A percentile compares a stretch with the other conserved stretches of the same genome.
Conservation (phyloP, 345 rosid genomes). For the Salix udensis region DNA sequence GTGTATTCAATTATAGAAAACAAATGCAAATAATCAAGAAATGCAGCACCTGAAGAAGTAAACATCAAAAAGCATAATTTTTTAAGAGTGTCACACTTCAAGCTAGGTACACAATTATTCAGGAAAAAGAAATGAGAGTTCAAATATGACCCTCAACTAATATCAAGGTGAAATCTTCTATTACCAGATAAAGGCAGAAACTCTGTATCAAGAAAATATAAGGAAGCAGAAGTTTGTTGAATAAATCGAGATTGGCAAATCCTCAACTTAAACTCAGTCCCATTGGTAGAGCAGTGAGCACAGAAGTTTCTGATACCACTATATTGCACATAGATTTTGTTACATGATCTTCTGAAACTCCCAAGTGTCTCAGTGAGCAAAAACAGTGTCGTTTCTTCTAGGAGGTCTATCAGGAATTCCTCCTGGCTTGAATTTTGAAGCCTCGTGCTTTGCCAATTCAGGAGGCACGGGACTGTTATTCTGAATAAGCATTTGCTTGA, state of each 20-base stretch:
- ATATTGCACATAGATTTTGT: not conserved
- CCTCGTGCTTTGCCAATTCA: slow-evolving; percentile 90
- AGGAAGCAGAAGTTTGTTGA: not conserved
- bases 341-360: not conserved
- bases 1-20: not conserved
- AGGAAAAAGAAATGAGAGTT: not conserved
- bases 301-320: not conserved
- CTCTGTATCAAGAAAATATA: not conserved
- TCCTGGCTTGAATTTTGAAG: slow-evolving; percentile 93
- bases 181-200: not conserved
- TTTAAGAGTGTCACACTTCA: not conserved
- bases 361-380: slow-evolving; percentile 48
- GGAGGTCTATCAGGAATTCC: slow-evolving; percentile 87
- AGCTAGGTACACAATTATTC: not conserved
- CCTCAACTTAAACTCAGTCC: not conserved
- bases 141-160: not conserved
- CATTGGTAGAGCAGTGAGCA: not conserved
- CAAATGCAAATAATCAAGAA: not conserved
- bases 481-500: slow-evolving; percentile 95
- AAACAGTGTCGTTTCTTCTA: slow-evolving; percentile 83
- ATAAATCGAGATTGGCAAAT: not conserved
- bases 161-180: not conserved
- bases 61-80: not conserved
- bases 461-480: slow-evolving; percentile 89
- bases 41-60: not conserved